Conservation (phyloP, 1,139 yeast genomes). For the Sugiyamaella sp. region DNA sequence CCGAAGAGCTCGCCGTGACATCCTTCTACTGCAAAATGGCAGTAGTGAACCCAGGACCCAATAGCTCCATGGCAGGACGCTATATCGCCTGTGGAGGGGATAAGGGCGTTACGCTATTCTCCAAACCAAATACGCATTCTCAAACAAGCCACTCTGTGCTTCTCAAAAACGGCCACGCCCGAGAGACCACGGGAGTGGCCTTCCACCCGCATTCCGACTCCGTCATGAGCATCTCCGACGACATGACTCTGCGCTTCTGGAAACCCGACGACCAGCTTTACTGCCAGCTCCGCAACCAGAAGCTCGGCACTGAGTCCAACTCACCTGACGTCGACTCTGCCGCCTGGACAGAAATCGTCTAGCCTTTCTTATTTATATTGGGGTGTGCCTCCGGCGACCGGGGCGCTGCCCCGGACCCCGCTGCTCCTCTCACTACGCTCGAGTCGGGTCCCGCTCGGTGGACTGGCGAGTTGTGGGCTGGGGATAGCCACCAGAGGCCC, state of each 20-base stretch:
- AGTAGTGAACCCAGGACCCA: conserved; percentile 18
- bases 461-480: too few relatives aligned
- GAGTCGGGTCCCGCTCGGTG: background rate
- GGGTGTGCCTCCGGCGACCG: background rate
- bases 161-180: conserved; percentile 22
- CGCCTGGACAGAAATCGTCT: conserved; percentile 14
- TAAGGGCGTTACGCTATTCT: conserved; percentile 24
- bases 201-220: conserved; percentile 26
- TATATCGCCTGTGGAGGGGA: conserved; percentile 31
- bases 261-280: conserved; percentile 12
- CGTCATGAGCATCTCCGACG: conserved; percentile 30
- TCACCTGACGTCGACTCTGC: conserved; percentile 8
- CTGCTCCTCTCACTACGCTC: background rate
- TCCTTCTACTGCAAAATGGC: conserved; percentile 27
- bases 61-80: conserved; percentile 19
- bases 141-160: conserved; percentile 18
- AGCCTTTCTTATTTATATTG: conserved; percentile 1
- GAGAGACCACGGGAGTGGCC: conserved; percentile 25
- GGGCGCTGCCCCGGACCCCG: background rate
- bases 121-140: conserved; percentile 23
- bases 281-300: conserved; percentile 8
- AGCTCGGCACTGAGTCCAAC: conserved; percentile 4
- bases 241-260: conserved; percentile 25
- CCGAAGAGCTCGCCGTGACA: conserved; percentile 25
- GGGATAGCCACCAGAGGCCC: background rate